Evolutionary conservation across 306 rosid species (phyloP).

Genomic region (Prunus fruticosa): DNA sequence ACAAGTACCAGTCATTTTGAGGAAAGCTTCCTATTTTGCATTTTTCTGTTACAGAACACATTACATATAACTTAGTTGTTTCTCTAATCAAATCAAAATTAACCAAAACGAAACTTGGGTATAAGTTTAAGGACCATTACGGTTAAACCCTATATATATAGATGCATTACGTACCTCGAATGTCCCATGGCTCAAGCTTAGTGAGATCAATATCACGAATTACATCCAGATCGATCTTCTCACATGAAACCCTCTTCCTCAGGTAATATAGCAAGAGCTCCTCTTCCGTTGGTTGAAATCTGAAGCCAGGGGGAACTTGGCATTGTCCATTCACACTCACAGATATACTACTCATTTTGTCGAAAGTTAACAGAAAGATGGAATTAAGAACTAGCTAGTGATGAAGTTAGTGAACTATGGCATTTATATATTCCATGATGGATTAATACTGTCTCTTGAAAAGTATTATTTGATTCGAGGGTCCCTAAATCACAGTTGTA

Average conservation of each 20-base stretch:
- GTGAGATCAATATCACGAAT: conserved; percentile 71
- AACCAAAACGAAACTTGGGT: no score
- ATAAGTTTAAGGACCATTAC: not conserved
- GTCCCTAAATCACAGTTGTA: no score
- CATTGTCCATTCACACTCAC: not conserved
- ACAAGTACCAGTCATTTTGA: not conserved
- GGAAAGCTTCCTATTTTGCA: not conserved
- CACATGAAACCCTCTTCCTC: conserved; percentile 55
- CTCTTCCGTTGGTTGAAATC: conserved; percentile 48
- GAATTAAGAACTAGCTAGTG: not conserved
- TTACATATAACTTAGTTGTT: not conserved
- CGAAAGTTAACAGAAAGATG: no score
- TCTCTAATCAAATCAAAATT: no score
- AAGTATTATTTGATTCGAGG: not conserved
- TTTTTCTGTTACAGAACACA: not conserved
- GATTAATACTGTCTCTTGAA: not conserved
- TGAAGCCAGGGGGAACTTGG: not conserved
- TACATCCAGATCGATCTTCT: conserved; percentile 66
- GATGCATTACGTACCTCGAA: conserved; percentile 41
- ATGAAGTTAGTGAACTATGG: not conserved
- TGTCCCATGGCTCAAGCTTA: conserved; percentile 74
- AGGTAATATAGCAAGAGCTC: conserved; percentile 66
- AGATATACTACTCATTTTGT: not conserved
- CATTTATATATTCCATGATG: not conserved
- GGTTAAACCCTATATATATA: not conserved